A percentile compares a stretch with the other conserved stretches of the same genome.
These are phyloP conservation scores for Paracamarosporium sp. DNA, from an alignment of 2,329 filamentous ascomycete species.

Conservation along the genomic window DNA sequence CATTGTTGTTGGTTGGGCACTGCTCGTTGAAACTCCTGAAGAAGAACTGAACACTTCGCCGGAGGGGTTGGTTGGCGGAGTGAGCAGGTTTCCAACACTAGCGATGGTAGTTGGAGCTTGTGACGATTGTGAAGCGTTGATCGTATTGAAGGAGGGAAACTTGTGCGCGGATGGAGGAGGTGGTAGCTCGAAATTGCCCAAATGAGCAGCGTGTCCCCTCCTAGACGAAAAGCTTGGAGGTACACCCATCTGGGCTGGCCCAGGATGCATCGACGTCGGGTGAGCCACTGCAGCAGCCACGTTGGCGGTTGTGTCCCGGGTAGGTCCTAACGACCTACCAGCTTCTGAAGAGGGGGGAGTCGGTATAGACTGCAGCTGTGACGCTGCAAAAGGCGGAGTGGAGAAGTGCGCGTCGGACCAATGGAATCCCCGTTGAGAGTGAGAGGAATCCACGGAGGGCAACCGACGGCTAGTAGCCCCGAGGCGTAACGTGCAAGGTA, in stretches of 20 bases:
- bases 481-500: slow-evolving; percentile 37
- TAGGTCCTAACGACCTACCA: slow-evolving; percentile 51
- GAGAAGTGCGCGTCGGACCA: slow-evolving; percentile 53
- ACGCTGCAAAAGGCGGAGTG: slow-evolving; percentile 44
- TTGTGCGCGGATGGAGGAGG: slow-evolving; percentile 68
- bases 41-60: slow-evolving; percentile 68
- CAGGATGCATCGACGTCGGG: slow-evolving; percentile 67
- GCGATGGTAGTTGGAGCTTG: slow-evolving; percentile 55
- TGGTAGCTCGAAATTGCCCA: slow-evolving; percentile 71
- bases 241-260: slow-evolving; percentile 66
- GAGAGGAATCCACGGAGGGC: slow-evolving; percentile 59
- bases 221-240: slow-evolving; percentile 73
- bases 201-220: slow-evolving; percentile 71
- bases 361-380: slow-evolving; percentile 48
- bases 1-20: slow-evolving; percentile 64
- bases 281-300: slow-evolving; percentile 69
- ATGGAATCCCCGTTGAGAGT: slow-evolving; percentile 56
- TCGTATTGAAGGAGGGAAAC: slow-evolving; percentile 52
- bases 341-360: slow-evolving; percentile 50
- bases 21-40: slow-evolving; percentile 66
- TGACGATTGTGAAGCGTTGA: slow-evolving; percentile 52
- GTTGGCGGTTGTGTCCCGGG: slow-evolving; percentile 58
- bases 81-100: slow-evolving; percentile 68
- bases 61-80: slow-evolving; percentile 66
- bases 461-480: slow-evolving; percentile 36